These are phyloP conservation scores for Nosema muscidifuracis DNA, from an alignment of 371 early-diverging fungal genomes.

Conservation along the genomic window DNA sequence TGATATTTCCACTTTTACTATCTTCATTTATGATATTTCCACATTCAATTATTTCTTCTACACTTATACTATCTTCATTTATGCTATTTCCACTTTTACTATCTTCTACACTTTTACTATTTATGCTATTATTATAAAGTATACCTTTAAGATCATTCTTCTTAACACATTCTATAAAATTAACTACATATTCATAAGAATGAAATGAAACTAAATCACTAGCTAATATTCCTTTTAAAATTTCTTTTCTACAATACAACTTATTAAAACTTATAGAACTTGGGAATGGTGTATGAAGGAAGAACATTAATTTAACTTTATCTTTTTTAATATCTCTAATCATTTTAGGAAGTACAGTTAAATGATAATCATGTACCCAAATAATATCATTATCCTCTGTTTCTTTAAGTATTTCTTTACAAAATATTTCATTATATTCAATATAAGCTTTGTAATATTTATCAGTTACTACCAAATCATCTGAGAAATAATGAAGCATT, in stretches of 20 bases:
- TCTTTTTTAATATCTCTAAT: slow-evolving; percentile 67
- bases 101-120: background rate
- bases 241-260: slow-evolving; percentile 77
- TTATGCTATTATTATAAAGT: background rate
- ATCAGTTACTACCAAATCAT: slow-evolving; percentile 82
- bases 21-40: too few relatives aligned
- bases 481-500: slow-evolving; percentile 90
- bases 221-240: slow-evolving; percentile 77
- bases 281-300: slow-evolving; percentile 96
- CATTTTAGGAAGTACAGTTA: slow-evolving; percentile 85
- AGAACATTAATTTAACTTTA: slow-evolving; percentile 85
- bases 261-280: slow-evolving; percentile 81
- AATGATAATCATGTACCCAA: slow-evolving; percentile 99
- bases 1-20: too few relatives aligned
- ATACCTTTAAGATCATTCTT: slow-evolving; percentile 9
- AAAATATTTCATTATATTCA: slow-evolving; percentile 78
- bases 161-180: slow-evolving; percentile 87
- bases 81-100: too few relatives aligned
- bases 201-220: slow-evolving; percentile 92
- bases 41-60: too few relatives aligned
- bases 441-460: slow-evolving; percentile 87
- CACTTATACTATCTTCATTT: too few relatives aligned
- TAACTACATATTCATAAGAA: slow-evolving; percentile 93
- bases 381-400: slow-evolving; percentile 83
- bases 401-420: slow-evolving; percentile 71